phyloP scores from a whole-genome alignment of 2,329 filamentous ascomycete genomes.

The Penicillium hordei region DNA sequence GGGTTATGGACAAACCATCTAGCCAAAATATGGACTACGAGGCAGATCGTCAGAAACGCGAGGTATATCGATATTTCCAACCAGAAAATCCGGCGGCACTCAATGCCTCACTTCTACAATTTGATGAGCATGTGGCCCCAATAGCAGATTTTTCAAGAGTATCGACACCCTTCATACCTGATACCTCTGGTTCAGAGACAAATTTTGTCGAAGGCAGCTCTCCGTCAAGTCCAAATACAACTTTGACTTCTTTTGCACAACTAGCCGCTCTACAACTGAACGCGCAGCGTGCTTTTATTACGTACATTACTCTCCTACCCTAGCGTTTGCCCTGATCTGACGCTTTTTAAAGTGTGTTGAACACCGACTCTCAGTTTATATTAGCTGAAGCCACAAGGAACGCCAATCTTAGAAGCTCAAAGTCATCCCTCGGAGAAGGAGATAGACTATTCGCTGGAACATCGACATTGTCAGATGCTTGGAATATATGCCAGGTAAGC shows the following conservation, averaged over 20 bases:
- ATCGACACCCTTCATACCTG: neutral
- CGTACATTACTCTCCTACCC: conserved; percentile 4
- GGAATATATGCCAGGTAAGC: conserved; percentile 16
- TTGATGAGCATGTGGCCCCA: conserved; percentile 1
- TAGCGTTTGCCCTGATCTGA: neutral
- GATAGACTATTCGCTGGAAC: conserved; percentile 3
- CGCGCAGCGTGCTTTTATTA: conserved; percentile 15
- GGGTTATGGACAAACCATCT: neutral
- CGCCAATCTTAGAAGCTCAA: conserved; percentile 4
- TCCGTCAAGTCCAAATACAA: conserved; percentile 11
- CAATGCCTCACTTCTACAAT: conserved; percentile 1
- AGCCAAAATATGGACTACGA: conserved; percentile 1
- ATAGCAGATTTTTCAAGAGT: neutral
- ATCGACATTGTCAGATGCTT: conserved; percentile 6
- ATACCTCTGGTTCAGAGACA: neutral
- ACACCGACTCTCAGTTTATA: conserved; percentile 18
- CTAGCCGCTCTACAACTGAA: conserved; percentile 17
- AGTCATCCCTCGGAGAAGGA: neutral
- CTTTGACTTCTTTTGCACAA: conserved; percentile 20
- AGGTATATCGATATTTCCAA: conserved; percentile 21
- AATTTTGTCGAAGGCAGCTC: neutral
- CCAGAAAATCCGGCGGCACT: conserved; percentile 11
- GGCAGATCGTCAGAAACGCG: conserved; percentile 17
- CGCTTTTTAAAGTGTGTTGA: conserved; percentile 10
- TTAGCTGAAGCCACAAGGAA: conserved; percentile 18